Conservation (phyloP, 176 grass and related monocot genomes). For the sorghum (Sorghum bicolor) region DNA sequence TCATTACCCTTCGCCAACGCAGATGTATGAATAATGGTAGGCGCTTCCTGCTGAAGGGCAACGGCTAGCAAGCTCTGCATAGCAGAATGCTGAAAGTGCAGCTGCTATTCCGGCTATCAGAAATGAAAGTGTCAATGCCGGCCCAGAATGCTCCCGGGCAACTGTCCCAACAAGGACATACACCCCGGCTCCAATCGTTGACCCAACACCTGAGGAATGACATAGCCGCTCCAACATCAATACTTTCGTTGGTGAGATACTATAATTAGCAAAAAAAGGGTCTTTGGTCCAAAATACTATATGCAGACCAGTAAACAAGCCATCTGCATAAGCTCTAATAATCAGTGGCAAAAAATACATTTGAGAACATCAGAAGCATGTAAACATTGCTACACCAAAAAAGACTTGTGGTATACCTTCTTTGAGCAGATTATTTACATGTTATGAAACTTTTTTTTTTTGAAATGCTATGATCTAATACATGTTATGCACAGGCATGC, state of each 20-base stretch:
- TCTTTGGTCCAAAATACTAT: background rate
- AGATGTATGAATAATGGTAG: conserved; percentile 92
- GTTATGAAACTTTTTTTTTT: background rate
- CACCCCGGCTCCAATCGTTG: conserved; percentile 80
- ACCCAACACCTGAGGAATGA: conserved; percentile 66
- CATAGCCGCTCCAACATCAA: background rate
- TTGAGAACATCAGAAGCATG: background rate
- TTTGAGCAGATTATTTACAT: background rate
- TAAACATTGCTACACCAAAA: background rate
- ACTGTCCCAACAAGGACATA: conserved; percentile 86
- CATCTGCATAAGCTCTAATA: background rate
- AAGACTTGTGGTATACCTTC: background rate
- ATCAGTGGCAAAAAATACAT: background rate
- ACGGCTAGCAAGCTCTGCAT: conserved; percentile 83
- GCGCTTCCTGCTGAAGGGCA: conserved; percentile 88
- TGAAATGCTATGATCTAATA: background rate
- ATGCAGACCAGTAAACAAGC: background rate
- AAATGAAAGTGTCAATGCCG: conserved; percentile 65
- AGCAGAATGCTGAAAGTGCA: conserved; percentile 81
- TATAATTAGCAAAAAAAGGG: background rate
- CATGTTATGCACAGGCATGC: background rate
- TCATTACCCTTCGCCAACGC: conserved; percentile 80
- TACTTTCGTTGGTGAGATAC: background rate
- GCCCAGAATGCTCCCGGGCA: conserved; percentile 73
- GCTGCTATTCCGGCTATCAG: conserved; percentile 83